Conservation (phyloP, 805 yeast genomes). For the Candida suzukii region DNA sequence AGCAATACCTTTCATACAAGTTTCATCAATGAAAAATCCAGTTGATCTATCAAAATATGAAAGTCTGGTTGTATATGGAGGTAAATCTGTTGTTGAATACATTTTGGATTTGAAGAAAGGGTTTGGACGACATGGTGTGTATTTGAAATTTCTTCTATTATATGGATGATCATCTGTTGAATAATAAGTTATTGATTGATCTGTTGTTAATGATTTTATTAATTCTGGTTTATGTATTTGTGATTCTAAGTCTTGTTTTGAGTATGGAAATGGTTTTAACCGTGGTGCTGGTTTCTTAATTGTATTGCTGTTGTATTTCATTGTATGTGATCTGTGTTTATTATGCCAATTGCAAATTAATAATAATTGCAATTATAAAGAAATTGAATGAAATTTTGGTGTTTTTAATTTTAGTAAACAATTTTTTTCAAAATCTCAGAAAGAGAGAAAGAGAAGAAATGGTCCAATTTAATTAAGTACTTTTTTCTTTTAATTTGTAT, state of each 20-base stretch:
- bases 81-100: conserved; percentile 68
- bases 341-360: too few species aligned
- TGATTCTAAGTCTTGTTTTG: conserved; percentile 20
- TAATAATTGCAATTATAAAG: too few species aligned
- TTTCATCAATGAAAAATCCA: conserved; percentile 39
- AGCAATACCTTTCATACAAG: conserved; percentile 42
- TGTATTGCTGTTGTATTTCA: neutral
- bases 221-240: conserved; percentile 14
- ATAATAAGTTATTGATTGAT: conserved; percentile 23
- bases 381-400: too few species aligned
- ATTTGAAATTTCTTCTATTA: conserved; percentile 75
- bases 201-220: conserved; percentile 6
- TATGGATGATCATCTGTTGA: conserved; percentile 71
- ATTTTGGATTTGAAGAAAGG: conserved; percentile 47
- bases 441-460: too few species aligned
- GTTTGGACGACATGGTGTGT: conserved; percentile 70
- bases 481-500: too few species aligned
- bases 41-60: conserved; percentile 65
- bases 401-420: too few species aligned
- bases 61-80: conserved; percentile 53
- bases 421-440: too few species aligned
- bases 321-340: neutral
- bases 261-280: conserved; percentile 28
- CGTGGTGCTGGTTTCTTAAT: conserved; percentile 19
- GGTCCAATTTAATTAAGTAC: too few species aligned